A percentile compares a stretch with the other conserved stretches of the same genome.
Evolutionary conservation across 1,284 basidiomycete species (phyloP).

Genomic region (Hymenochaete sp.): DNA sequence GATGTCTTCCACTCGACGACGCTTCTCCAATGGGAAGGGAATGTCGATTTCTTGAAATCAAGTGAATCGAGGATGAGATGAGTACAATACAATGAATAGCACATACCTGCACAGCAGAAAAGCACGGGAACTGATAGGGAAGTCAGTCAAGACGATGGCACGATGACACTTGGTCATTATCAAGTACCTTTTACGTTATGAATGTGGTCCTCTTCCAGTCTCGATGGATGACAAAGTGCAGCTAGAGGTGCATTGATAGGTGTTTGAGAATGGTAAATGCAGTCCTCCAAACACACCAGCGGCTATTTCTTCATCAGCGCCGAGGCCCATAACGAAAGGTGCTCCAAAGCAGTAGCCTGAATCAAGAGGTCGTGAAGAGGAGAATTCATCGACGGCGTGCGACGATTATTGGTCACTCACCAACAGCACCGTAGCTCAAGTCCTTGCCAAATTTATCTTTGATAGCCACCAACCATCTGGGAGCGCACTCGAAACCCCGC

Average conservation of each 20-base stretch:
- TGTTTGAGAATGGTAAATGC: background rate
- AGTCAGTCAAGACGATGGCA: background rate
- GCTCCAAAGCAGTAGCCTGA: constrained; percentile 53
- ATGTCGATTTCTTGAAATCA: constrained; percentile 37
- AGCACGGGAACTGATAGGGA: constrained; percentile 38
- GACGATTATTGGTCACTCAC: constrained; percentile 22
- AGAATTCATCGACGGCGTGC: background rate
- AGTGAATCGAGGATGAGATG: background rate
- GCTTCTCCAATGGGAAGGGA: constrained; percentile 35
- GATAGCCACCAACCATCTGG: constrained; percentile 43
- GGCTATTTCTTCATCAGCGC: constrained; percentile 35
- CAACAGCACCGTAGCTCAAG: constrained; percentile 31
- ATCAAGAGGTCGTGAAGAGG: background rate
- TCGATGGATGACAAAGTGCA: constrained; percentile 49
- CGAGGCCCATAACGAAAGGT: constrained; percentile 39
- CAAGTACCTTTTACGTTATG: constrained; percentile 35
- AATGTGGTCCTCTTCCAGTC: constrained; percentile 41
- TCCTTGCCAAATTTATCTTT: constrained; percentile 32
- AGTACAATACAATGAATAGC: background rate
- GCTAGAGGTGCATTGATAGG: constrained; percentile 24
- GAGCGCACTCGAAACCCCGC: constrained; percentile 31
- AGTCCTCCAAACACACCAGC: constrained; percentile 31
- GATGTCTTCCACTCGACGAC: constrained; percentile 39
- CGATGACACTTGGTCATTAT: no score
- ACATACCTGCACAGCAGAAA: constrained; percentile 42